Base-by-base conservation (phyloP, 768 basidiomycete genomes). In the Suillus discolor region DNA sequence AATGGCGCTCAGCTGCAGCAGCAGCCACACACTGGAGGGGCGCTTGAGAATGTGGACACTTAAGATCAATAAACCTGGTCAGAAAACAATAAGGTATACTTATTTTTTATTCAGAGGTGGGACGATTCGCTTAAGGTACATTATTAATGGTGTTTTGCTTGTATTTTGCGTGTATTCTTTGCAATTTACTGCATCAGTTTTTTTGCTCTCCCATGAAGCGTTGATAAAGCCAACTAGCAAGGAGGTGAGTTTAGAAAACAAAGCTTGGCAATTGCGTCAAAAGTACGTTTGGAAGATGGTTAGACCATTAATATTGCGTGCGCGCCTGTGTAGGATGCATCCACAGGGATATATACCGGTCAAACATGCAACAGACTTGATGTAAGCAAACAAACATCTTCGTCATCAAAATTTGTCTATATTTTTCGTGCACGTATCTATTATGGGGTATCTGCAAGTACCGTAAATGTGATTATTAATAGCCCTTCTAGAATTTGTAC, bases 1-100 rank as follows among this genome's bases (percentile, higher is more conserved):
- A 73, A 72, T 39, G 55, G 69, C 59, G 68, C 72, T 59, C 70
- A 66, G 42, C 66, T 80, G 57, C 75, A 76, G 80, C 79, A 75
- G 65, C 71, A 67, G 62, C 76, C 79, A 59, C 79, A 79, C 49
- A 63, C 66, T 31, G 77, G 80, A 59, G 41, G 41, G 25, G 1
- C 25, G 18, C 28, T 12, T n/a, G 39, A 28, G 20, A 31, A 31
- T 42, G 11, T 31, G 42, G 18, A 42, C 5, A 13, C 18, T 42
- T 42, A 11, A 3, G 12, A 7, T 20, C 25, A 13, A 42, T 60
- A 16, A 60, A 31, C 25, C 23, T 23, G 38, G n/a, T 39, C 16
- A 38, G 36, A 57, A 25, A 31, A 28, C 39, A 31, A 59, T 18
- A 42, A 18, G 38, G 9, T 28, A 60, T 20, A 31, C 18, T 60